phyloP scores from a whole-genome alignment of 768 basidiomycete genomes.

The Boletellus ananiceps region DNA sequence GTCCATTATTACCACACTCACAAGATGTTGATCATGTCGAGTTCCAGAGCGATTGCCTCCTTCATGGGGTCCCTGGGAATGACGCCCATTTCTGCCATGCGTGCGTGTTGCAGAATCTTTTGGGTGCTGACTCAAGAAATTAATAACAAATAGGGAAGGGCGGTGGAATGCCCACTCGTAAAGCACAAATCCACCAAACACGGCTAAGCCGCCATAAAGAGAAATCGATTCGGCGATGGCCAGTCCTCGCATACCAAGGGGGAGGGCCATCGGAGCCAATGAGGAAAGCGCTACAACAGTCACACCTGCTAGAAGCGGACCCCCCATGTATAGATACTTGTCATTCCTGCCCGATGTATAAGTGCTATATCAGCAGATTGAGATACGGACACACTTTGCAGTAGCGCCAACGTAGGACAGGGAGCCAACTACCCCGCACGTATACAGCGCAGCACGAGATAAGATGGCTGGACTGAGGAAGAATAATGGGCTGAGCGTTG shows the following conservation, averaged over 20 bases:
- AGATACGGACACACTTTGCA: constrained; percentile 49
- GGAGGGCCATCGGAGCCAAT: constrained; percentile 87
- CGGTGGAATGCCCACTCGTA: constrained; percentile 59
- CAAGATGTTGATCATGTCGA: constrained; percentile 92
- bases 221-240: constrained; percentile 74
- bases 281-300: constrained; percentile 83
- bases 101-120: constrained; percentile 75
- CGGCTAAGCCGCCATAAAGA: constrained; percentile 84
- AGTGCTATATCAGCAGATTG: background rate
- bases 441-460: constrained; percentile 84
- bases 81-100: constrained; percentile 62
- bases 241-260: constrained; percentile 72
- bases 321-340: constrained; percentile 81
- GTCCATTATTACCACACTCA: constrained; percentile 31
- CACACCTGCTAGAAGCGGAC: constrained; percentile 83
- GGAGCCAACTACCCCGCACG: constrained; percentile 79
- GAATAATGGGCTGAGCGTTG: constrained; percentile 83
- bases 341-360: constrained; percentile 48
- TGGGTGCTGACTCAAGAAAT: constrained; percentile 50
- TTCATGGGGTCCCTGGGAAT: constrained; percentile 70
- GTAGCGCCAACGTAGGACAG: constrained; percentile 88
- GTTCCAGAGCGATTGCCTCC: constrained; percentile 73
- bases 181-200: constrained; percentile 83
- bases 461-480: constrained; percentile 83
- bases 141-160: background rate